Percentiles rank a stretch among this genome's conserved stretches.
phyloP scores from a whole-genome alignment of 2,329 filamentous ascomycete genomes.

The Cytospora piceicola region DNA sequence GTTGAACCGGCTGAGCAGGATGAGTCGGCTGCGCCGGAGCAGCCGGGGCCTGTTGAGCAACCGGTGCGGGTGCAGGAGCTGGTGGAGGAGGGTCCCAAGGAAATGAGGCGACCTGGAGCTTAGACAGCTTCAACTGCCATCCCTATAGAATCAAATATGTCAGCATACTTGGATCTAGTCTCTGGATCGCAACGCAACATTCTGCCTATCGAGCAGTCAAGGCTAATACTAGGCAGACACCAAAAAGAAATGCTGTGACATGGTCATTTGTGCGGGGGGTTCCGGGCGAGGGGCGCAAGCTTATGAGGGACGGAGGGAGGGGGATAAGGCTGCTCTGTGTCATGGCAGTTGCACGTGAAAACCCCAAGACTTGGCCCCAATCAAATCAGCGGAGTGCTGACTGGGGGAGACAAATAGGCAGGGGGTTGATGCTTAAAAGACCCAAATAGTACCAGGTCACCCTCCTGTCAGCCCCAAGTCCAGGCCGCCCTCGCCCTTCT shows the following conservation, averaged over 20 bases:
- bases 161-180: conserved; percentile 1
- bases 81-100: conserved; percentile 90
- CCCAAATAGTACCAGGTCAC: conserved; percentile 59
- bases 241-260: not conserved
- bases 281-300: not conserved
- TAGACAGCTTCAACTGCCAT: conserved; percentile 91
- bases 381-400: conserved; percentile 31
- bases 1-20: not conserved
- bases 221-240: not conserved
- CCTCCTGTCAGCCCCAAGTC: conserved; percentile 43
- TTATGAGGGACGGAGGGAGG: conserved; percentile 19
- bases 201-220: not conserved
- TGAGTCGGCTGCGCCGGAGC: conserved; percentile 24
- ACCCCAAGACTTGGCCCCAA: conserved; percentile 32
- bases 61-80: conserved; percentile 47
- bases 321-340: not conserved
- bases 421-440: conserved; percentile 52
- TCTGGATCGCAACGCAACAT: not conserved
- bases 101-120: conserved; percentile 82
- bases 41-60: conserved; percentile 37
- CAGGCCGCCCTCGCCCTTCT: conserved; percentile 34
- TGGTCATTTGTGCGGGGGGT: not conserved
- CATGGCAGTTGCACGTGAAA: conserved; percentile 16
- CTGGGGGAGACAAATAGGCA: conserved; percentile 32
- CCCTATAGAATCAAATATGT: conserved; percentile 59